phyloP scores from a whole-genome alignment of 805 yeast genomes.

The Candida orba region DNA sequence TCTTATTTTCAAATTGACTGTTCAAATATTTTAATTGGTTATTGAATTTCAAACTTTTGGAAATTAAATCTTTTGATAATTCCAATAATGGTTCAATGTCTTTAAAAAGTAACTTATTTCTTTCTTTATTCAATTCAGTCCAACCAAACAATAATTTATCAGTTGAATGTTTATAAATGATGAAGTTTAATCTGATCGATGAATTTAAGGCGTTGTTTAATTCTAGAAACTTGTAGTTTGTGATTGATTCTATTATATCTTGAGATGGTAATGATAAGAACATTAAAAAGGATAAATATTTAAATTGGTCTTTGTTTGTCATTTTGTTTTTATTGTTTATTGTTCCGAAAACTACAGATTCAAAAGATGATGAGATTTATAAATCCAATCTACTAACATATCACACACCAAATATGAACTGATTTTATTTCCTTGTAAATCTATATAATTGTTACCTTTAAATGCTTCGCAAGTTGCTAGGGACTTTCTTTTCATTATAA shows the following conservation, averaged over 20 bases:
- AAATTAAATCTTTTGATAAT: constrained; percentile 1
- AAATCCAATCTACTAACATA: no score
- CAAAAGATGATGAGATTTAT: no score
- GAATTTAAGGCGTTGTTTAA: neutral
- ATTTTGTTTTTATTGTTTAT: no score
- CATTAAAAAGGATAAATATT: no score
- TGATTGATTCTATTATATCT: constrained; percentile 4
- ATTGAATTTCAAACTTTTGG: neutral
- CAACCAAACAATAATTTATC: constrained; percentile 15
- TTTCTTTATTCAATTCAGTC: constrained; percentile 1
- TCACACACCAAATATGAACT: no score
- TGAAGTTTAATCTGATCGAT: neutral
- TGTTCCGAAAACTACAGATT: neutral
- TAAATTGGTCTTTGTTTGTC: no score
- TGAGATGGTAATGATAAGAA: neutral
- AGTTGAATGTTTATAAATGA: neutral
- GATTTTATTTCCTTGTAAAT: no score
- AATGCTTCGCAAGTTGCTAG: no score
- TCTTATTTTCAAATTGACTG: constrained; percentile 1
- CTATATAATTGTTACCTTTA: no score
- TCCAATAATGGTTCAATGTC: neutral
- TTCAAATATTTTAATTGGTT: constrained; percentile 1
- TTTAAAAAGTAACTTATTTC: neutral
- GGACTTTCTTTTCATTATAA: no score
- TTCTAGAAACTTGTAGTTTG: constrained; percentile 1